Conservation (phyloP, 2,329 filamentous ascomycete species). For the Xylaria sp. region DNA sequence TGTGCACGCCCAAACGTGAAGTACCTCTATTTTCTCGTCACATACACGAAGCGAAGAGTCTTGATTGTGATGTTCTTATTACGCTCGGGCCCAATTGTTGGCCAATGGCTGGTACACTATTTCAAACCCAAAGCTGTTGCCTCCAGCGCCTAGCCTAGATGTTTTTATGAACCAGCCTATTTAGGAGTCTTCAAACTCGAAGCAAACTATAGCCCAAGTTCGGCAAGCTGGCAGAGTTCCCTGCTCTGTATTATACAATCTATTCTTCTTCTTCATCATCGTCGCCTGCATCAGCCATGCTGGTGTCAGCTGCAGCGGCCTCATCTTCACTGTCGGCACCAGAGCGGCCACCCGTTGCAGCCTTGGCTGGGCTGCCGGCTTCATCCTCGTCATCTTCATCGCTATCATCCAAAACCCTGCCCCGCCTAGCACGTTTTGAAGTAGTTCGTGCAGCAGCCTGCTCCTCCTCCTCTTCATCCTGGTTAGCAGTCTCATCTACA, state of each 20-base stretch:
- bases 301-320: conserved; percentile 46
- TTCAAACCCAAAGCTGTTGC: conserved; percentile 21
- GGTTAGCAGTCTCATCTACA: conserved; percentile 57
- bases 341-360: conserved; percentile 33
- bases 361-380: conserved; percentile 47
- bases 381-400: conserved; percentile 61
- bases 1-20: background rate
- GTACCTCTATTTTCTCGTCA: too few relatives aligned
- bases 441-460: conserved; percentile 55
- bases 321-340: conserved; percentile 41
- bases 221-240: background rate
- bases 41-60: too few relatives aligned
- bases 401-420: conserved; percentile 64
- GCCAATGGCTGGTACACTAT: conserved; percentile 20
- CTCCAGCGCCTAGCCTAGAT: conserved; percentile 23
- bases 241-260: conserved; percentile 38
- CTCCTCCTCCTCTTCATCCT: conserved; percentile 64
- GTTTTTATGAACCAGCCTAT: conserved; percentile 11
- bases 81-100: background rate
- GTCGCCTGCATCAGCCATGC: conserved; percentile 51
- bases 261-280: conserved; percentile 52
- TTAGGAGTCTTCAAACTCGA: background rate
- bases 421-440: conserved; percentile 59
- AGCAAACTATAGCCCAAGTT: conserved; percentile 1
- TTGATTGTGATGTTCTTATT: conserved; percentile 15